phyloP scores from a whole-genome alignment of 495 filamentous ascomycete species.

The Penicillium canariense region DNA sequence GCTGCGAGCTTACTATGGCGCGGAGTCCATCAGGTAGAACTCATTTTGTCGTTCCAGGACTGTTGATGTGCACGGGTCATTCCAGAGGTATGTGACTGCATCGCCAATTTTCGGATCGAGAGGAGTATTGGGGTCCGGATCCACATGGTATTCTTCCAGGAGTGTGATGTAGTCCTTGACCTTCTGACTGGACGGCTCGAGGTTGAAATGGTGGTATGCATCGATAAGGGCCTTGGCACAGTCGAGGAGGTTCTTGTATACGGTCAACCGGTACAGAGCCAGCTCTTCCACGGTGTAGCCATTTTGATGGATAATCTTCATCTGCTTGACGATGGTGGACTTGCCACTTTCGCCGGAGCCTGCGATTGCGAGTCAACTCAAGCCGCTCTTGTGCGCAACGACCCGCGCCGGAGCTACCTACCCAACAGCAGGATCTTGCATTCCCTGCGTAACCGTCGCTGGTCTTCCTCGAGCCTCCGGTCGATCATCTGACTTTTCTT shows the following conservation, averaged over 20 bases:
- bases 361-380: constrained; percentile 33
- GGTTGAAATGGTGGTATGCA: constrained; percentile 83
- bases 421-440: constrained; percentile 97
- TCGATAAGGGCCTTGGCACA: constrained; percentile 89
- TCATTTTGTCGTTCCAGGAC: constrained; percentile 94
- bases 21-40: constrained; percentile 99
- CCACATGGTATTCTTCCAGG: constrained; percentile 81
- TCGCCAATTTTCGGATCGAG: constrained; percentile 76
- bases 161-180: constrained; percentile 76
- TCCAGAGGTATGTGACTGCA: constrained; percentile 85
- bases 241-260: constrained; percentile 97
- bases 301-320: constrained; percentile 99
- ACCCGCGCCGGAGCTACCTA: constrained; percentile 43
- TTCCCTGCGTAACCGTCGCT: constrained; percentile 83
- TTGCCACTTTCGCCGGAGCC: constrained; percentile 98
- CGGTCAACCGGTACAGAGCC: constrained; percentile 85
- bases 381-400: background rate
- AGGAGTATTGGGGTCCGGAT: constrained; percentile 79
- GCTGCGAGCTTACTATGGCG: constrained; percentile 78
- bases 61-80: constrained; percentile 77
- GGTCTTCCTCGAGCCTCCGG: constrained; percentile 87
- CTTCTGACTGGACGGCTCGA: constrained; percentile 67
- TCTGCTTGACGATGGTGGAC: constrained; percentile 98
- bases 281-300: constrained; percentile 92
- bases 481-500: constrained; percentile 94